These are phyloP conservation scores for Capsicum pubescens DNA, from an alignment of 257 asterid genomes.

Conservation along the genomic window DNA sequence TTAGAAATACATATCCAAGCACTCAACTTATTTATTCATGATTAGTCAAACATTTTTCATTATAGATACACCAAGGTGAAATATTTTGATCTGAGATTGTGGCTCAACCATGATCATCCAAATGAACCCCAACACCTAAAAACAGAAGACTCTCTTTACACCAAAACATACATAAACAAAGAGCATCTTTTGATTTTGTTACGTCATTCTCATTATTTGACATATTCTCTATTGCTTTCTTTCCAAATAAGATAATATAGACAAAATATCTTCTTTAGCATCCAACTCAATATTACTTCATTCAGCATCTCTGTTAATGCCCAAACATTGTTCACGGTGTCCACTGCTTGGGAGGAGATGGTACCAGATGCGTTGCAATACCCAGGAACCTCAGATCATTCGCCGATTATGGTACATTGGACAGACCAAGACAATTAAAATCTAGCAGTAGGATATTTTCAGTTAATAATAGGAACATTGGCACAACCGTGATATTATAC, in stretches of 20 bases:
- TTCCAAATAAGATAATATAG: not conserved
- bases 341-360: not conserved
- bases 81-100: not conserved
- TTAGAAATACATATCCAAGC: not conserved
- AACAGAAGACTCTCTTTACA: not conserved
- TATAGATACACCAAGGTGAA: constrained; percentile 6
- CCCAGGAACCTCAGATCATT: constrained; percentile 6
- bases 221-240: not conserved
- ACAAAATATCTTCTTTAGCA: not conserved
- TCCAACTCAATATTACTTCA: not conserved
- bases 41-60: constrained; percentile 14
- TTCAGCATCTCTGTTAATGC: not conserved
- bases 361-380: not conserved
- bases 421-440: not conserved
- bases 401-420: not conserved
- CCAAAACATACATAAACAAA: not conserved
- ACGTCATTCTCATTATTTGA: not conserved
- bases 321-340: constrained; percentile 7
- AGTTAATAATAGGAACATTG: not conserved
- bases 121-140: not conserved
- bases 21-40: constrained; percentile 7
- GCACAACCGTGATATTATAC: not conserved
- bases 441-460: not conserved
- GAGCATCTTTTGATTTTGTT: not conserved
- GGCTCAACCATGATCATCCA: constrained; percentile 4